These are phyloP conservation scores for Cladosporium sp. DNA, from an alignment of 2,329 filamentous ascomycete genomes.

Conservation along the genomic window DNA sequence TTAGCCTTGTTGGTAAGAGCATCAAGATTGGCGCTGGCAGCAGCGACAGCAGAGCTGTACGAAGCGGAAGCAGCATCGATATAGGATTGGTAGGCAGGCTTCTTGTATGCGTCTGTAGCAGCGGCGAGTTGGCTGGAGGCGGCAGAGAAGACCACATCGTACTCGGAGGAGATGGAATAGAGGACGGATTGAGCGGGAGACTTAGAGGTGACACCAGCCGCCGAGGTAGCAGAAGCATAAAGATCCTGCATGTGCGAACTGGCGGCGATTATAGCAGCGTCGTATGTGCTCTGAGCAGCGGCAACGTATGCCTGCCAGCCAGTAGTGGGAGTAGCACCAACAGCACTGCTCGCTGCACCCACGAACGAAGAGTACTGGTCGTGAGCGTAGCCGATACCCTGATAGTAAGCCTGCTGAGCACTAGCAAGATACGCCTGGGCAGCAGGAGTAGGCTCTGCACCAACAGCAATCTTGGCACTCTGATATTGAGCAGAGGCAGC, in stretches of 20 bases:
- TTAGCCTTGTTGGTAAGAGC: conserved; percentile 24
- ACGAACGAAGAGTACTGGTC: conserved; percentile 76
- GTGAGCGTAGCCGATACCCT: conserved; percentile 75
- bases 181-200: conserved; percentile 33
- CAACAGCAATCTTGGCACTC: conserved; percentile 65
- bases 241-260: conserved; percentile 32
- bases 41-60: conserved; percentile 31
- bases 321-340: conserved; percentile 66
- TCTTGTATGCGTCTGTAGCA: conserved; percentile 39
- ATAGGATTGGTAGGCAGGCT: conserved; percentile 64
- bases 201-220: conserved; percentile 27
- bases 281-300: conserved; percentile 53
- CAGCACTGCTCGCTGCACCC: conserved; percentile 67
- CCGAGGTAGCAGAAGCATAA: conserved; percentile 27
- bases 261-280: conserved; percentile 36
- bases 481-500: conserved; percentile 71
- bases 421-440: conserved; percentile 58
- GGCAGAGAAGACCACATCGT: conserved; percentile 33
- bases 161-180: conserved; percentile 33
- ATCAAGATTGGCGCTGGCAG: conserved; percentile 27
- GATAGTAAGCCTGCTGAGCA: conserved; percentile 70
- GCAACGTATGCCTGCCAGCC: conserved; percentile 69
- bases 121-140: conserved; percentile 47
- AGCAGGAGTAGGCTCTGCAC: conserved; percentile 61
- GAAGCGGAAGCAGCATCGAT: conserved; percentile 58